Evolutionary conservation across 805 yeast genomes (phyloP), one percentile per base, ranked within the genome.

Genomic region (Scheffersomyces ergatensis): DNA sequence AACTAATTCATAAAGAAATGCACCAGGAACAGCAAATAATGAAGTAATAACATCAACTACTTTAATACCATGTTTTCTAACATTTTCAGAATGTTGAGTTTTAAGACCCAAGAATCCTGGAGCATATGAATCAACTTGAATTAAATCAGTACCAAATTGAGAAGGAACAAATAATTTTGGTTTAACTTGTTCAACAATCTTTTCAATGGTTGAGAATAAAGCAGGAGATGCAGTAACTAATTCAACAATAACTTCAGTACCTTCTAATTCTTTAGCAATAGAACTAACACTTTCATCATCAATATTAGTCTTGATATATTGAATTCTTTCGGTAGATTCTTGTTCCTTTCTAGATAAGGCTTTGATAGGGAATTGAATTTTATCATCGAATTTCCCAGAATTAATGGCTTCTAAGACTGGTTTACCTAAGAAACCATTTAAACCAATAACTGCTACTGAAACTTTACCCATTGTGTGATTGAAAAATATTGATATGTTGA

Each of bases 111-210:
- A 50, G 40, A 74, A 60, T 0, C 63, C 65, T 5, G 78, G 73
- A 17, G 67, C 54, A 17, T 39, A 30, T 16, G 48, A 43, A 3
- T 49, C 49, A 16, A 55, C 55, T 9, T 53, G 60, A 2, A 47
- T 55, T 14, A 68, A 37, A 38, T 77, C 78, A 17, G 65, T 49
- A 33, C 86, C 88, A 48, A 75, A 81, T 49, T 80, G 84, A 2
- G 82, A 73, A 26, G 83, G 82, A 46, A 78, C 70, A 60, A 68
- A 80, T 27, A 77, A 53, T 52, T 73, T 72, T 37, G 78, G 76
- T 44, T 72, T 70, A 38, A 63, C 66, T 20, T 52, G 59, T 8
- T 54, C 51, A 3, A 71, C 70, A 5, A 72, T 36, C 17, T 49
- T 68, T 34, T 72, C 75, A 23, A 71, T 43, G n/a, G 62, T 46